phyloP scores from a whole-genome alignment of 768 basidiomycete species.

The Candolleomyces aberdarensis region DNA sequence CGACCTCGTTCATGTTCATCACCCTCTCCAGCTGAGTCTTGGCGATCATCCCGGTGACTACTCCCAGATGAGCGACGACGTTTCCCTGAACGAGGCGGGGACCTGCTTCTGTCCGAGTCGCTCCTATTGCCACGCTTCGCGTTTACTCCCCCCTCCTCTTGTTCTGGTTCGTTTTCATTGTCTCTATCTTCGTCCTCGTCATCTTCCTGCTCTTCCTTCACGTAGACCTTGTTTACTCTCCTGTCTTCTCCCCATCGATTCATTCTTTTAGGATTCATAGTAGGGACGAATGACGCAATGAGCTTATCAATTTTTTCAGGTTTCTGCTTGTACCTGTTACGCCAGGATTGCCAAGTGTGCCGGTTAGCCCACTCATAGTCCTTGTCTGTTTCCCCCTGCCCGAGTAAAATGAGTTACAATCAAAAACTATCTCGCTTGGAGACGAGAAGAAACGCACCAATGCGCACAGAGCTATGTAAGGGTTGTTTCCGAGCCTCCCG shows the following conservation, averaged over 20 bases:
- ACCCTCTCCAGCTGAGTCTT: too few species aligned
- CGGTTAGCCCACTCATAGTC: conserved; percentile 35
- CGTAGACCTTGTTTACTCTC: conserved; percentile 7
- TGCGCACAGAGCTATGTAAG: conserved; percentile 30
- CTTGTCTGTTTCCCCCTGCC: conserved; percentile 15
- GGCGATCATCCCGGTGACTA: too few species aligned
- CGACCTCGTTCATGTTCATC: too few species aligned
- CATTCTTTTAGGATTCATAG: conserved; percentile 21
- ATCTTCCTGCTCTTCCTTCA: conserved; percentile 4
- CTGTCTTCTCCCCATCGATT: conserved; percentile 24
- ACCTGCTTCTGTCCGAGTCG: not conserved
- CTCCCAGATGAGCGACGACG: too few species aligned
- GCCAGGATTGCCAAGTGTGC: conserved; percentile 48
- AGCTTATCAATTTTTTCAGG: conserved; percentile 25
- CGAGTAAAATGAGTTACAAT: not conserved
- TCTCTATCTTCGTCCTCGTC: conserved; percentile 6
- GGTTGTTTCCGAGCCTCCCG: conserved; percentile 33
- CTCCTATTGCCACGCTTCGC: not conserved
- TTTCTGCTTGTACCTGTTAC: conserved; percentile 44
- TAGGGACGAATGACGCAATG: conserved; percentile 28
- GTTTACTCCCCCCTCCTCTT: conserved; percentile 4
- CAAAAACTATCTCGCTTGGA: not conserved
- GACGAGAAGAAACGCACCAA: conserved; percentile 23
- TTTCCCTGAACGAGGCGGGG: too few species aligned
- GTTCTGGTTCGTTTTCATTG: conserved; percentile 6